Base-by-base conservation (phyloP, 306 rosid genomes). In the Prunus salicina region DNA sequence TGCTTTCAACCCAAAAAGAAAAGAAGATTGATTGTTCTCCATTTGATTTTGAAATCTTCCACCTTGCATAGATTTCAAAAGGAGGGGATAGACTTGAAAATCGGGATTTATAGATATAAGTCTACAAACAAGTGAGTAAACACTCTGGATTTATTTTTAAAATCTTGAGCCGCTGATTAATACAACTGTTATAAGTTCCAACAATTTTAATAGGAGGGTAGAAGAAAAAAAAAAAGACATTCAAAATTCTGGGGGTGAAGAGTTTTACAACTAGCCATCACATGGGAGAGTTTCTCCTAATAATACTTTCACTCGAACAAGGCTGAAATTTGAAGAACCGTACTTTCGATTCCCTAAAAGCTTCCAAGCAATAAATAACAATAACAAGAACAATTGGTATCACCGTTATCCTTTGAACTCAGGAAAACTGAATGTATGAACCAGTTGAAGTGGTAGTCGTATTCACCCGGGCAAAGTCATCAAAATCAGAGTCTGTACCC, bases 401-500 rank as follows among this genome's bases (percentile, higher is more conserved):
- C 77, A 46, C 12, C 16, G 41, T 11, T 1, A 3, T 5, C 43
- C 49, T 0, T 34, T 4, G 27, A 34, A 64, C 76, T 91, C 91
- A 92, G 27, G 86, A 84, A 79, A 88, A 92, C 80, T 72, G 92
- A 61, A 88, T 77, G 86, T 90, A 89, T 79, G 86, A 91, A 78
- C 97, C 93, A 2, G 88, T 78, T 51, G 81, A 82, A 24, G 86
- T 85, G 81, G 76, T 65, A 32, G 90, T 92, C 72, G 87, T 28
- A 58, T 82, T 88, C 57, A 75, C 41, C 45, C 87, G 73, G 80
- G 83, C 89, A 47, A 88, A 86, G 46, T 89, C 96, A 25, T 95
- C 96, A 67, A 84, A 80, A 83, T 96, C 99, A 20, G 99, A 96
- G 84, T 92, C 97, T 2, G 89, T 87, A 75, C 50, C 88, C 82